Conservation (phyloP, 1,284 basidiomycete genomes). For the Polyporus tsugae region DNA sequence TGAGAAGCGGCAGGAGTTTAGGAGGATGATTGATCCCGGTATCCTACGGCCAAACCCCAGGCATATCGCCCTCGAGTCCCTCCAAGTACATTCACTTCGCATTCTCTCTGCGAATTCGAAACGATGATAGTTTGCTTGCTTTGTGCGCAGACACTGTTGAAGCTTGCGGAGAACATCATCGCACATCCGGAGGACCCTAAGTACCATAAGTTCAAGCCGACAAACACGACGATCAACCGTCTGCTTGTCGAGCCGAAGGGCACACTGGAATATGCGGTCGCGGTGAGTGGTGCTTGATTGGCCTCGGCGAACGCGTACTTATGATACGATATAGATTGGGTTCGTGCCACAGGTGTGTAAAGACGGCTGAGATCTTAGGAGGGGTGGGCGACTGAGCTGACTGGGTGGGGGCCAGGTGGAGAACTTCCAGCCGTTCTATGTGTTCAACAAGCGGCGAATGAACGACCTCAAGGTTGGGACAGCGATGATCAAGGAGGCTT, state of each 20-base stretch:
- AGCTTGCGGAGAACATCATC: slow-evolving; percentile 76
- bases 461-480: slow-evolving; percentile 68
- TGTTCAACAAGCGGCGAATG: slow-evolving; percentile 61
- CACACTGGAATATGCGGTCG: slow-evolving; percentile 79
- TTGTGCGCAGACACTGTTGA: slow-evolving; percentile 63
- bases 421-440: slow-evolving; percentile 64
- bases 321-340: slow-evolving; percentile 60
- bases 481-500: slow-evolving; percentile 66
- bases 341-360: slow-evolving; percentile 65
- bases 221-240: slow-evolving; percentile 72
- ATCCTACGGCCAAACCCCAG: slow-evolving; percentile 76
- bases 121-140: slow-evolving; percentile 13
- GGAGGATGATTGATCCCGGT: slow-evolving; percentile 79
- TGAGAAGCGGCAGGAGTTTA: slow-evolving; percentile 72
- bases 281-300: slow-evolving; percentile 50
- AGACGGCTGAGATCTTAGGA: neutral
- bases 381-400: slow-evolving; percentile 12
- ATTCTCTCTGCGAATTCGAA: neutral
- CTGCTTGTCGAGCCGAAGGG: slow-evolving; percentile 70
- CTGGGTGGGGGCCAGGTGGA: slow-evolving; percentile 42
- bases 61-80: slow-evolving; percentile 62
- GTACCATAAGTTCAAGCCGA: slow-evolving; percentile 77
- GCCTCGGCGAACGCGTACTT: neutral
- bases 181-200: slow-evolving; percentile 74
- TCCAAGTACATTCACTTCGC: slow-evolving; percentile 58